Percentiles rank a stretch among this genome's conserved stretches.
These are phyloP conservation scores for Cordyceps tenuipes DNA, from an alignment of 2,329 filamentous ascomycete genomes.

Conservation along the genomic window DNA sequence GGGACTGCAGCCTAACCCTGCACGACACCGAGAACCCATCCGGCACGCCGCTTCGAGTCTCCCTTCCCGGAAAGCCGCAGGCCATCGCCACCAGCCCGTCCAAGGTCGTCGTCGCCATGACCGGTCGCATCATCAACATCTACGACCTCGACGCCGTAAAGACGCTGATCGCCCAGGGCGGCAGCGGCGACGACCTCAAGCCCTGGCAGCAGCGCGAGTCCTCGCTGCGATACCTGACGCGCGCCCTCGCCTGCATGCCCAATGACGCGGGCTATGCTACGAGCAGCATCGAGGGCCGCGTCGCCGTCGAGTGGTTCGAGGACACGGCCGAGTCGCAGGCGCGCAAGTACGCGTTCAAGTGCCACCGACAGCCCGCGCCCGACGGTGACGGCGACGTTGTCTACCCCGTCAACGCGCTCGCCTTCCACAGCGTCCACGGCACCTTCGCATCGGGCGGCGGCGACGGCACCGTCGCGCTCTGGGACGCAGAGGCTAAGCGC, in stretches of 20 bases:
- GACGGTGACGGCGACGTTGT: slow-evolving; percentile 67
- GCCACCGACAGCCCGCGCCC: slow-evolving; percentile 69
- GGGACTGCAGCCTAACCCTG: slow-evolving; percentile 86
- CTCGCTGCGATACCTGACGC: slow-evolving; percentile 90
- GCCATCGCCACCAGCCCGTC: slow-evolving; percentile 68
- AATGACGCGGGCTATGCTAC: slow-evolving; percentile 91
- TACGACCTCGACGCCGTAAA: slow-evolving; percentile 73
- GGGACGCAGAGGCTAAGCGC: slow-evolving; percentile 87
- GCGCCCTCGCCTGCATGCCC: slow-evolving; percentile 91
- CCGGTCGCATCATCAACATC: slow-evolving; percentile 84
- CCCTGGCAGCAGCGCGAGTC: slow-evolving; percentile 94
- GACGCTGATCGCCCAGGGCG: slow-evolving; percentile 38
- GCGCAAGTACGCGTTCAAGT: slow-evolving; percentile 97
- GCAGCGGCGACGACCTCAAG: slow-evolving; percentile 44
- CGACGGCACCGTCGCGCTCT: slow-evolving; percentile 84
- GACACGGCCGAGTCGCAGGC: slow-evolving; percentile 78
- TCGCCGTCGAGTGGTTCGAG: slow-evolving; percentile 98
- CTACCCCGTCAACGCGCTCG: slow-evolving; percentile 82
- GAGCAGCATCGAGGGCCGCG: slow-evolving; percentile 85
- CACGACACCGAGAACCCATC: slow-evolving; percentile 54
- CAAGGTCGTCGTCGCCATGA: slow-evolving; percentile 93
- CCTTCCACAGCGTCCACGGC: slow-evolving; percentile 75
- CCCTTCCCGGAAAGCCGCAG: slow-evolving; percentile 80
- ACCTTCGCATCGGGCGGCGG: slow-evolving; percentile 87
- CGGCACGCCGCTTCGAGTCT: slow-evolving; percentile 52